Evolutionary conservation across 192 early-diverging fungal genomes (phyloP).

Genomic region (Blastocladiella britannica): DNA sequence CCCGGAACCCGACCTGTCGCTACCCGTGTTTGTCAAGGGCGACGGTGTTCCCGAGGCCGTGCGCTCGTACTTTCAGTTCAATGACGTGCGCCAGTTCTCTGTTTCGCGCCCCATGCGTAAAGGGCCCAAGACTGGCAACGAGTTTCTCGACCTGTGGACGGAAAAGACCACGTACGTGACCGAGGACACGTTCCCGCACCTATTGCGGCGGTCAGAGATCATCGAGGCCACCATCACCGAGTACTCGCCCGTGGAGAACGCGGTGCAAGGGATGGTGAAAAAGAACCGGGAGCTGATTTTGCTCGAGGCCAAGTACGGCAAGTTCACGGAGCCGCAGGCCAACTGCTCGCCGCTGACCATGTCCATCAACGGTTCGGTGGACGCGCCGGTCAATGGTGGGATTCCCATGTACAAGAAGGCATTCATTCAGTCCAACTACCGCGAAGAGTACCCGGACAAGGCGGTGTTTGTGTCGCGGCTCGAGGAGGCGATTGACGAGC

Average conservation of each 20-base stretch:
- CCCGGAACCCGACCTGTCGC: constrained; percentile 26
- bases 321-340: constrained; percentile 6
- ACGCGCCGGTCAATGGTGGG: constrained; percentile 68
- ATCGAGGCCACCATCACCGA: constrained; percentile 26
- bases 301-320: constrained; percentile 29
- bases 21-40: constrained; percentile 5
- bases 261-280: constrained; percentile 38
- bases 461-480: constrained; percentile 21
- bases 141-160: constrained; percentile 55
- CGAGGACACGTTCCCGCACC: constrained; percentile 41
- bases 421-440: constrained; percentile 29
- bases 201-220: constrained; percentile 35
- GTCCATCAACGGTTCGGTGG: constrained; percentile 60
- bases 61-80: constrained; percentile 38
- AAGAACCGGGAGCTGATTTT: constrained; percentile 40
- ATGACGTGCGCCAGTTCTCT: constrained; percentile 41
- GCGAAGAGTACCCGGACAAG: constrained; percentile 18
- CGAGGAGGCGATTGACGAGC: constrained; percentile 35
- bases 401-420: constrained; percentile 52
- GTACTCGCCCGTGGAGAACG: constrained; percentile 55
- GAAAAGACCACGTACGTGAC: constrained; percentile 47
- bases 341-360: constrained; percentile 56
- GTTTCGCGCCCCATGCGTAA: constrained; percentile 40
- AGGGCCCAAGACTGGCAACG: constrained; percentile 24
- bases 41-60: constrained; percentile 23